phyloP scores from a whole-genome alignment of 2,329 filamentous ascomycete species.

The Helminthosporium solani region DNA sequence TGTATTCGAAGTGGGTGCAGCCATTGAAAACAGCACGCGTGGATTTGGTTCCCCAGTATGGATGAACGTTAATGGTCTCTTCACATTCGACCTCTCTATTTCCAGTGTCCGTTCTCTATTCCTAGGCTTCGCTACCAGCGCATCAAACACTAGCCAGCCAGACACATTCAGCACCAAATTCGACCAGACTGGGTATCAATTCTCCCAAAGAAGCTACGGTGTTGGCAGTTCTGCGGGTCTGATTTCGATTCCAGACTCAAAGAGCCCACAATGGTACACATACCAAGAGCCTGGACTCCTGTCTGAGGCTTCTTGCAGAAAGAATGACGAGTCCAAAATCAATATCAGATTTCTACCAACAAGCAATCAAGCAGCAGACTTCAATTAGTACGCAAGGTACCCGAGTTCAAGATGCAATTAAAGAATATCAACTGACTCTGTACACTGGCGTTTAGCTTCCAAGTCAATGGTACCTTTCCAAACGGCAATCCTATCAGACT shows the following conservation, averaged over 20 bases:
- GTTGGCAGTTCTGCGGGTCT: conserved; percentile 4
- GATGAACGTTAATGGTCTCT: conserved; percentile 4
- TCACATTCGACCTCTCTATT: conserved; percentile 5
- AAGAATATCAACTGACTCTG: too few relatives aligned
- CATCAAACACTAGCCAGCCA: conserved; percentile 2
- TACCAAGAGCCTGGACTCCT: conserved; percentile 5
- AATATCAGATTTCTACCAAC: background rate
- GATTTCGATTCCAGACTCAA: background rate
- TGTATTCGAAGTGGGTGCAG: background rate
- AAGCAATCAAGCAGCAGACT: background rate
- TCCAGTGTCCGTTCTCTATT: conserved; percentile 3
- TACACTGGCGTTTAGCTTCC: background rate
- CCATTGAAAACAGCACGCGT: background rate
- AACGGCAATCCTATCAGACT: background rate
- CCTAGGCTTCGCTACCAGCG: conserved; percentile 1
- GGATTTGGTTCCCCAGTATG: background rate
- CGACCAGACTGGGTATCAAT: conserved; percentile 5
- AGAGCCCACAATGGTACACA: conserved; percentile 1
- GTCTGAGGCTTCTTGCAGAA: background rate
- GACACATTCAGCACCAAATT: background rate
- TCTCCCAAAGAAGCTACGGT: conserved; percentile 5
- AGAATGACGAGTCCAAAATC: conserved; percentile 3
- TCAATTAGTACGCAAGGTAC: background rate
- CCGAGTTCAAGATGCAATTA: too few relatives aligned
- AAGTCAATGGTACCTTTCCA: conserved; percentile 1